A percentile compares a stretch with the other conserved stretches of the same genome.
Conservation (phyloP, 768 basidiomycete species). For the Leccinum broughii region DNA sequence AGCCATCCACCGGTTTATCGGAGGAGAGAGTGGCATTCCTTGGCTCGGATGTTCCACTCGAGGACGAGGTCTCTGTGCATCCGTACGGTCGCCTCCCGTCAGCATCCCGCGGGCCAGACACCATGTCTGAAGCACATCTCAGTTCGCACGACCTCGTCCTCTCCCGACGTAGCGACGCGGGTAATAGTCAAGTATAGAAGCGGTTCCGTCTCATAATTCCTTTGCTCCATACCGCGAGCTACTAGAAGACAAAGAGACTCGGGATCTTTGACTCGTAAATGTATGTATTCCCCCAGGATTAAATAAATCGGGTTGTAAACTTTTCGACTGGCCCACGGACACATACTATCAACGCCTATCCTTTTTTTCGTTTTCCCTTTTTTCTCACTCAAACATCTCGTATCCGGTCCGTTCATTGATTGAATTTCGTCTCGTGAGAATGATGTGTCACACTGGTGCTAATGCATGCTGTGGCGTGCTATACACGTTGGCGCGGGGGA, state of each 20-base stretch:
- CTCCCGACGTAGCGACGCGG: conserved; percentile 19
- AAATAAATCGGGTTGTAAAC: conserved; percentile 21
- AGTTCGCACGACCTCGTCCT: conserved; percentile 15
- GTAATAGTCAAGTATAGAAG: conserved; percentile 12
- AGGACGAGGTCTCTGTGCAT: conserved; percentile 23
- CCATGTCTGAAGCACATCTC: conserved; percentile 53
- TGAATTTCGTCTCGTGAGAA: conserved; percentile 11
- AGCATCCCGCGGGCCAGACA: conserved; percentile 22
- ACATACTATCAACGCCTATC: background rate
- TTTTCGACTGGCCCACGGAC: conserved; percentile 13
- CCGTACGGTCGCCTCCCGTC: conserved; percentile 20
- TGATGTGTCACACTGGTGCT: background rate
- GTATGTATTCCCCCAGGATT: conserved; percentile 24
- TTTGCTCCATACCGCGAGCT: background rate
- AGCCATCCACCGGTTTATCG: conserved; percentile 27
- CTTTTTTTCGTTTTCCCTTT: conserved; percentile 3
- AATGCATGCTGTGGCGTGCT: conserved; percentile 9
- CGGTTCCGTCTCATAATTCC: background rate
- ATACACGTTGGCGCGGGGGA: conserved; percentile 5
- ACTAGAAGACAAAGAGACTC: conserved; percentile 5
- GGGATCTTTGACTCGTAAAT: conserved; percentile 7
- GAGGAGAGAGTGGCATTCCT: conserved; percentile 61
- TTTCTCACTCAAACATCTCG: background rate
- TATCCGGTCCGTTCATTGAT: conserved; percentile 11
- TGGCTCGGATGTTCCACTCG: conserved; percentile 28